Base-by-base conservation (phyloP, 2,329 filamentous ascomycete species). In the Fusarium nanum region DNA sequence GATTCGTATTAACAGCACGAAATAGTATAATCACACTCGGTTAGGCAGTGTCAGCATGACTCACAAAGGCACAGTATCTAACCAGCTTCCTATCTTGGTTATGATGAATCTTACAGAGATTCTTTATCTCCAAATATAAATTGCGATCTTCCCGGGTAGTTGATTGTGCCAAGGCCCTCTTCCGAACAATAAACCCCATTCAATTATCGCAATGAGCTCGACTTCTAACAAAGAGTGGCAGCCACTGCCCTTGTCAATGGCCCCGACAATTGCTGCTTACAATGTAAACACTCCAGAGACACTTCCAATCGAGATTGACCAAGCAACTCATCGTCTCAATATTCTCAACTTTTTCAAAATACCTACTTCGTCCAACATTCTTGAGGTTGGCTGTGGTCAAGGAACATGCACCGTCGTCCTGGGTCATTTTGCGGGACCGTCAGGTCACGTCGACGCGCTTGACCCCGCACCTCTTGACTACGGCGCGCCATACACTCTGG, bases 391-490 rank as follows among this genome's bases (percentile, higher is more conserved):
- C 3, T 65, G 62, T 4, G 60, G 62, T 4, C 62, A 65, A 7
- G 62, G 60, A 12, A 66, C 62, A 11, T 65, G 62, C 5, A 66
- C 62, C 13, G 62, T 60, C 5, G 61, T 65, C 22, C n/a, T 65
- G 4, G 62, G 60, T 1, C 54, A 59, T 8, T 30, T 8, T 1
- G 32, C 27, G 1, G 60, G 62, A 0, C 40, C 32, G 4, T 12
- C 25, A 0, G 62, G 62, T 2, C 41, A 28, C 13, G 25, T 66
- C 9, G 62, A 65, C 16, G 60, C 62, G 30, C 44, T 65, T 5
- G 62, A 65, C 54, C 62, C 62, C 14, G 62, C 62, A 23, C 30
- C 54, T 59, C 46, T 54, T 10, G 34, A 66, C 12, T 65, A 65
- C 25, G 62, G 61, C 10, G 54, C 62, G n/a, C 62, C 62, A 7